These are phyloP conservation scores for Thielaviopsis ethacetica DNA, from an alignment of 2,329 filamentous ascomycete species.

Conservation along the genomic window DNA sequence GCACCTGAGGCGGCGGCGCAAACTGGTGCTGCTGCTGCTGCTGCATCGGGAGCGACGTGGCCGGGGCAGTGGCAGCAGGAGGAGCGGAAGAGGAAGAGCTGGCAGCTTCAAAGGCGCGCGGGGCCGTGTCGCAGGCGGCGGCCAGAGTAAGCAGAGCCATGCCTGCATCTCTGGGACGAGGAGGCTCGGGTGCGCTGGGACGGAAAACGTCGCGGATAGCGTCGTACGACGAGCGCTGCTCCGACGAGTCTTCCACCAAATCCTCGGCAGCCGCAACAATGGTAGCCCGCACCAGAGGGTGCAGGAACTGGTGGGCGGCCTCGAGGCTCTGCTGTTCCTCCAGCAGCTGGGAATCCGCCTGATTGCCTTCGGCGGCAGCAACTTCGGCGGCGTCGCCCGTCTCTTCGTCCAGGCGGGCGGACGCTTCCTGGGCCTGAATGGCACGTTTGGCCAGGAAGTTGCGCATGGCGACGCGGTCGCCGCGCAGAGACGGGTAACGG, in stretches of 20 bases:
- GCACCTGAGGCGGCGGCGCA: neutral
- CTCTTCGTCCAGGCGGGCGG: neutral
- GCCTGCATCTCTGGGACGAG: slow-evolving; percentile 5
- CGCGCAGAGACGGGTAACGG: slow-evolving; percentile 2
- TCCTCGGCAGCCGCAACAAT: slow-evolving; percentile 8
- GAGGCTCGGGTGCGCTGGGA: slow-evolving; percentile 18
- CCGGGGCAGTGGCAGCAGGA: neutral
- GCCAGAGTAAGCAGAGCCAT: slow-evolving; percentile 9
- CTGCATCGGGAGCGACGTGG: neutral
- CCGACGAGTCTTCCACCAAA: slow-evolving; percentile 5
- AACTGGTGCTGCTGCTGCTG: neutral
- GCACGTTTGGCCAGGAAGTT: slow-evolving; percentile 5
- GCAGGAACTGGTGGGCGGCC: neutral
- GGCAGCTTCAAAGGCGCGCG: neutral
- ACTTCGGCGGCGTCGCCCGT: neutral
- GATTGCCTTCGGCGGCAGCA: slow-evolving; percentile 5
- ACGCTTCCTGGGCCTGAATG: neutral
- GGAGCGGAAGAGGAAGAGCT: neutral
- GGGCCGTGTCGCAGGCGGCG: neutral
- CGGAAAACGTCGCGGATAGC: slow-evolving; percentile 25
- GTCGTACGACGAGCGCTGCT: slow-evolving; percentile 15
- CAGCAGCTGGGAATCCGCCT: slow-evolving; percentile 1
- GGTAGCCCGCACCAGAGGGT: slow-evolving; percentile 5
- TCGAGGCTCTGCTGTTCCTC: neutral
- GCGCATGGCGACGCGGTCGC: slow-evolving; percentile 5